phyloP scores from a whole-genome alignment of 164 flowering plant species.

The Liquidambar formosana region DNA sequence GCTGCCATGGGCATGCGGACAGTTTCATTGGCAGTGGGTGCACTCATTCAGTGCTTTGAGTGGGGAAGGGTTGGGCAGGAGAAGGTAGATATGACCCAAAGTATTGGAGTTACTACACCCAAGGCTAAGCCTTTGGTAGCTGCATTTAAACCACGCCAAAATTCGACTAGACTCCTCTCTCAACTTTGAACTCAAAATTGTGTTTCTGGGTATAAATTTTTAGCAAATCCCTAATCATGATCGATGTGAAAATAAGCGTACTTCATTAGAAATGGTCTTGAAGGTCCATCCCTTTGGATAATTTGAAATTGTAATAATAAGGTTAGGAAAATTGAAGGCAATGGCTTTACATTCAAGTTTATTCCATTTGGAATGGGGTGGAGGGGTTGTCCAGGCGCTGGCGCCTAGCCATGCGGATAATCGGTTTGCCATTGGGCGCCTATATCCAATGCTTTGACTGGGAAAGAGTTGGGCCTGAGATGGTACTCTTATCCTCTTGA shows the following conservation, averaged over 20 bases:
- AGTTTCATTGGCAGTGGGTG: constrained; percentile 17
- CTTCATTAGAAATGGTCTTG: no score
- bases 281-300: no score
- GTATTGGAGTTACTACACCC: constrained; percentile 17
- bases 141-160: constrained; percentile 10
- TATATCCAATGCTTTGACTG: constrained; percentile 7
- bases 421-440: constrained; percentile 4
- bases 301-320: no score
- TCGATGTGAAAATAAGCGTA: no score
- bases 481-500: no score
- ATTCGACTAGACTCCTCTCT: background rate
- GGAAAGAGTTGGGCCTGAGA: constrained; percentile 3
- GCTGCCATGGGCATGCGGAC: constrained; percentile 15
- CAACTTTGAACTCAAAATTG: constrained; percentile 1
- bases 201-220: no score
- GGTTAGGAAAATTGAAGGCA: no score
- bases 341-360: no score
- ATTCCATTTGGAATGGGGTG: constrained; percentile 27
- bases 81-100: constrained; percentile 21
- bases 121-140: constrained; percentile 25
- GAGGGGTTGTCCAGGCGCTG: constrained; percentile 23
- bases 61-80: constrained; percentile 24
- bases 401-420: constrained; percentile 11
- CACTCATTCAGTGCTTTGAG: constrained; percentile 29
- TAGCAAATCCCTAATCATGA: no score